Base-by-base conservation (phyloP, 768 basidiomycete species). In the Podaxis sp. region DNA sequence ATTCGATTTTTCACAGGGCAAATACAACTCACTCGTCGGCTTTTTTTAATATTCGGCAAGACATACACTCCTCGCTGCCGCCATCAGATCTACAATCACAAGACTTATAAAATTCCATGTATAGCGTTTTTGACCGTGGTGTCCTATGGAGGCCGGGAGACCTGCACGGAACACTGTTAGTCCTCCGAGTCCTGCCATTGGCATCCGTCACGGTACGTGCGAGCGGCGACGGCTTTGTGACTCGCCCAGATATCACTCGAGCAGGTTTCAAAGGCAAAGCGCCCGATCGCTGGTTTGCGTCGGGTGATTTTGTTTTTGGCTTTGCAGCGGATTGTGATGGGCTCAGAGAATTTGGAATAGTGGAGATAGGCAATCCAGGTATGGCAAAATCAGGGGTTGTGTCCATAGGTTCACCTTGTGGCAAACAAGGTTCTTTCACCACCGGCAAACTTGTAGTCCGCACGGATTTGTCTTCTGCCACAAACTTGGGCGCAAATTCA, bases 41-140 rank as follows among this genome's bases (percentile, higher is more conserved):
- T 1, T 50, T 29, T 37, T 61, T 47, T 22, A 47, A 46, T 15
- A 61, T 61, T 29, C 52, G 59, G 29, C 59, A 61, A 43, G 19
- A n/a, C 17, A 46, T 4, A 24, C 59, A 61, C 29, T 53, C 52
- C 17, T 46, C 11, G 2, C 38, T 3, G 17, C 25, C 41, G 4
- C 38, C 59, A 54, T 54, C 40, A 54, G 40, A 53, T n/a, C 15
- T 55, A 12, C 59, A 61, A 5, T 29, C 25, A 33, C 52, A 53
- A 6, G n/a, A 53, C 40, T 55, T 47, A 24, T 36, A 24, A 54
- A n/a, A 41, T 12, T 55, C 53, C 33, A 24, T 55, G 47, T 54
- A 54, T 33, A 47, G 13, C 19, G 52, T 5, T 22, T 54, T 54
- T 41, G 57, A 37, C 40, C 36, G 4, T 37, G 47, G 49, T 9